These are phyloP conservation scores for Pleurotus tuoliensis DNA, from an alignment of 768 basidiomycete species.

Conservation along the genomic window DNA sequence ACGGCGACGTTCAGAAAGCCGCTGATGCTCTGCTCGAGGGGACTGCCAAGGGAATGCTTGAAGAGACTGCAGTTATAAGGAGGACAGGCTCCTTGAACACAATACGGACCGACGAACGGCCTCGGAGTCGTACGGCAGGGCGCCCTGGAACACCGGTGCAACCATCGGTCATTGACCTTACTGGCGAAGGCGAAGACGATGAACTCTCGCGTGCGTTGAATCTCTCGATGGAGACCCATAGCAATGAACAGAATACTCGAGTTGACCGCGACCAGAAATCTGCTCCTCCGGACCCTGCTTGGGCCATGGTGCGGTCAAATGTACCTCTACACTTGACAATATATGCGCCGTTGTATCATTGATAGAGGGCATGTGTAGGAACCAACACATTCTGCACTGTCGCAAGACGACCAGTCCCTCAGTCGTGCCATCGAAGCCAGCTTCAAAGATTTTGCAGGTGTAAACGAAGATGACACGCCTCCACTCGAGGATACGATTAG, in stretches of 20 bases:
- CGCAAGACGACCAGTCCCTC: conserved; percentile 58
- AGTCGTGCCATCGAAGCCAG: conserved; percentile 65
- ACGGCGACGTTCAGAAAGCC: conserved; percentile 54
- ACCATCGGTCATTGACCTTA: conserved; percentile 54
- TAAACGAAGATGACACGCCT: conserved; percentile 42
- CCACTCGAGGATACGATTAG: conserved; percentile 51
- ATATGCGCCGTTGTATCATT: background rate
- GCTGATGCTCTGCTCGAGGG: conserved; percentile 52
- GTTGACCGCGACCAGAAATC: conserved; percentile 36
- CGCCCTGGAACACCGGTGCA: conserved; percentile 19
- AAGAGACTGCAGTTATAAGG: conserved; percentile 23
- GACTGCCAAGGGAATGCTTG: conserved; percentile 1
- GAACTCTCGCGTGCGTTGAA: conserved; percentile 48
- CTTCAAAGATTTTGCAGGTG: conserved; percentile 42
- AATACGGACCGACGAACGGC: conserved; percentile 13
- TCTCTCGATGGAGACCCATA: conserved; percentile 45
- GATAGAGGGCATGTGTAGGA: conserved; percentile 21
- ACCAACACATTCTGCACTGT: conserved; percentile 27
- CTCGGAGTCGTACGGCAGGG: conserved; percentile 17
- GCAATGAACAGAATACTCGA: conserved; percentile 42
- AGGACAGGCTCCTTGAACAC: conserved; percentile 12
- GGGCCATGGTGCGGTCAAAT: conserved; percentile 69
- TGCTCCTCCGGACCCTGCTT: conserved; percentile 59
- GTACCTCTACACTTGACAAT: conserved; percentile 29
- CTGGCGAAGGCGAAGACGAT: conserved; percentile 48